Base-by-base conservation (phyloP, 371 early-diverging fungal species). In the Batkoa obscura region DNA sequence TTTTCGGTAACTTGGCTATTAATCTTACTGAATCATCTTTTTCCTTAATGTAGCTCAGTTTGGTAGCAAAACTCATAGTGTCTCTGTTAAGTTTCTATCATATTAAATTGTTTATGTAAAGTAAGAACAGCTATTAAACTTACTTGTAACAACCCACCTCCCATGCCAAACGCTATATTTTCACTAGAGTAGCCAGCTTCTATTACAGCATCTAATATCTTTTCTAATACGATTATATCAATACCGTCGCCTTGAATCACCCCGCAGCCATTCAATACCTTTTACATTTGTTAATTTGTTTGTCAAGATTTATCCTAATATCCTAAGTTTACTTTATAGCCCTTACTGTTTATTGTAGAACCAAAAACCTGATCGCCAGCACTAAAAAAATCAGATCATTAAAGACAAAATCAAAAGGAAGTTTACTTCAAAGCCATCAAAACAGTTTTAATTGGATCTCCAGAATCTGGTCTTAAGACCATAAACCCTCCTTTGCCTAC, bases 181-280 rank as follows among this genome's bases (percentile, higher is more conserved):
- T 78, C 73, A 23, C 82, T 80, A 8, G 83, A 62, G 60, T 65
- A 89, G 6, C 79, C 79, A 0, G 65, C 77, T 1, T 59, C 62
- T 41, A 64, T 43, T 17, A 79, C 73, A 1, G 76, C 80, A 0
- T 60, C 65, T 43, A 84, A 61, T 36, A 89, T 82, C 3, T 37
- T 45, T 8, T 54, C 47, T 32, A 86, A 57, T 2, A 70, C 62
- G 1, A 57, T 42, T 36, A 67, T 63, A n/a, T 65, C 75, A 33
- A 89, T 75, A 15, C 81, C 87, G 58, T 89, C 90, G 43, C 90
- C 88, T 60, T 89, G 88, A 57, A 89, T 83, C 32, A 89, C 81
- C 46, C 78, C 70, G 37, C 73, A 75, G 2, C 73, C 73, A 0
- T 61, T 50, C 12, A 78, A 38, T 0, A 73, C 48, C 59, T 58